phyloP scores from a whole-genome alignment of 129 eudicot genomes.

The Artemisia argyi region DNA sequence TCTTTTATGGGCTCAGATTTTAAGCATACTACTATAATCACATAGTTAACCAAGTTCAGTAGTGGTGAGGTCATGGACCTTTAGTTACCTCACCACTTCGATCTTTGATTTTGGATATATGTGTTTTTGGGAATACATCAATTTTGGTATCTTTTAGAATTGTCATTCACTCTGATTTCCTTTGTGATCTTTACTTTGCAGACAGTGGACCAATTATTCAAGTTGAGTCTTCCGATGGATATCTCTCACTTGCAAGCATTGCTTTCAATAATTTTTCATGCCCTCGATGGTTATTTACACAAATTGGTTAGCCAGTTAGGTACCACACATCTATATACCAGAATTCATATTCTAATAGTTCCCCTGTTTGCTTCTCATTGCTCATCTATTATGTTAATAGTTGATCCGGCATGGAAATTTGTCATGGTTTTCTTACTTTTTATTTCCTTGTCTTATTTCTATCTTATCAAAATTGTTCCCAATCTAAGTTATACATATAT shows the following conservation, averaged over 20 bases:
- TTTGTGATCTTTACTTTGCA: constrained; percentile 44
- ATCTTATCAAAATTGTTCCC: constrained; percentile 1
- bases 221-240: constrained; percentile 81
- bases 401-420: not conserved
- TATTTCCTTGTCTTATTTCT: constrained; percentile 12
- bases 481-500: constrained; percentile 19
- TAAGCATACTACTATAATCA: constrained; percentile 5
- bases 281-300: constrained; percentile 76
- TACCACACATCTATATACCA: constrained; percentile 33
- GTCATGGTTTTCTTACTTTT: not conserved
- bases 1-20: not conserved
- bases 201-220: constrained; percentile 89
- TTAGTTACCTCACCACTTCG: not conserved
- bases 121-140: not conserved
- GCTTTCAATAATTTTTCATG: constrained; percentile 79
- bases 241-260: constrained; percentile 90
- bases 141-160: not conserved
- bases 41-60: constrained; percentile 16
- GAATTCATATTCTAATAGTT: constrained; percentile 19
- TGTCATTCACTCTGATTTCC: constrained; percentile 14
- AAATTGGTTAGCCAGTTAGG: constrained; percentile 79
- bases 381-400: constrained; percentile 14
- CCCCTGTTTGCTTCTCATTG: constrained; percentile 13
- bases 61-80: not conserved
- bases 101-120: not conserved